Base-by-base conservation (phyloP, 495 filamentous ascomycete species). In the Friedmanniomyces simplex region DNA sequence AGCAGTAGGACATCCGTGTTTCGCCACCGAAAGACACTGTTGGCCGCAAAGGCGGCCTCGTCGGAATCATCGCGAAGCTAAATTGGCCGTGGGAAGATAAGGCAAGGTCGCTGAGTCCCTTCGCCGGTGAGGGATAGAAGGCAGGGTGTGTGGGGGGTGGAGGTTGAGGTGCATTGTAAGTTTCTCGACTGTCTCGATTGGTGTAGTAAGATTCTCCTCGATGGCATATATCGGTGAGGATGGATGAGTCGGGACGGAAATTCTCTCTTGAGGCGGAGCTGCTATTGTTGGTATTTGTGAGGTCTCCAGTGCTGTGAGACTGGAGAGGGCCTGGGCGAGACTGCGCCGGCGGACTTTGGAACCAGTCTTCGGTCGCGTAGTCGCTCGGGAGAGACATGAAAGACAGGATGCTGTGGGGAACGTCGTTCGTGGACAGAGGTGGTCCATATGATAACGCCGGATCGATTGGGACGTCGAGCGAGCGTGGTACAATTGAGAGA, bases 311-410 rank as follows among this genome's bases (percentile, higher is more conserved):
- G 49, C 8, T 52, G 49, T 37, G 26, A 37, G 32, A 37, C 30
- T 37, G 20, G 49, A 52, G 32, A 37, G n/a, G n/a, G n/a, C n/a
- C n/a, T n/a, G n/a, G n/a, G n/a, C 8, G 46, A 52, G 49, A 26
- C 21, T 37, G n/a, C 26, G 49, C 11, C 49, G n/a, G 16, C 12
- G 49, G 26, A 2, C 2, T 8, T 52, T 52, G 49, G n/a, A 11
- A 13, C 49, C 26, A 20, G 24, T 52, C 32, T 16, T 52, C 25
- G 11, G 24, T 52, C 13, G 32, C 18, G 25, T 37, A 8, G 49
- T 37, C 25, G 26, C 49, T 52, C 34, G 49, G 25, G 49, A 52
- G 49, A 52, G 49, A 52, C 49, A 52, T 52, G 49, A 18, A 4
- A 52, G 26, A 24, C 49, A 52, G 26, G 49, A 24, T 52, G 32